Base-by-base conservation (phyloP, 2,329 filamentous ascomycete species). In the Leptographium wingfieldii region DNA sequence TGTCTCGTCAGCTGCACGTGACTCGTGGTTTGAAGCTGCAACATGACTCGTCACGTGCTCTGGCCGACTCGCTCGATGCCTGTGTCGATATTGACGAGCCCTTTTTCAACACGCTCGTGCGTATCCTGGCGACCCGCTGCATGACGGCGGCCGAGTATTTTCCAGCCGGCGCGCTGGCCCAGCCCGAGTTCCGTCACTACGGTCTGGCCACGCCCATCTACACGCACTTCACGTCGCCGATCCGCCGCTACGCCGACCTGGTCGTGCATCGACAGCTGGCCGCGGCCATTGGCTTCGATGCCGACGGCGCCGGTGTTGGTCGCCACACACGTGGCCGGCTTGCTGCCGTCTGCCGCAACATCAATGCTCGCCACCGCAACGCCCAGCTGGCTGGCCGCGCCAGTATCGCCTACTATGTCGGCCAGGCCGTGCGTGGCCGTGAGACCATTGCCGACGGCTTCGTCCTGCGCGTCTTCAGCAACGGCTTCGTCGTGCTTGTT, bases 81-180 rank as follows among this genome's bases (percentile, higher is more conserved):
- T 99, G 94, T 71, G 79, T 87, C 55, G 92, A 96, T 69, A 74
- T 84, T 0, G 71, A 77, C 11, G 89, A 97, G 67, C 90, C 92
- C 33, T 99, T 96, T 77, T 97, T 99, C 82, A 99, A 99, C 80
- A 99, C 92, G 2, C 84, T 99, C 29, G 87, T 99, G 66, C 90
- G 94, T 70, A 96, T 99, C 74, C 88, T 99, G 77, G 94, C 94
- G 11, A 99, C 94, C 10, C 87, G 94, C 27, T 99, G 94, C 81
- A 99, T 99, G 94, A 96, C 96, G 80, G 94, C 90, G 59, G 94
- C 94, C 63, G 94, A 99, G 74, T 99, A 99, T 75, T 99, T 99
- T 74, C 94, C 89, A 74, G 89, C 92, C 0, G 94, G 94, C 62
- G 92, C 91, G 7, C 91, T 96, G 71, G 84, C 92, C 0, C 92